Evolutionary conservation across 2,329 filamentous ascomycete genomes (phyloP).

Genomic region (Neoascochyta sp.): DNA sequence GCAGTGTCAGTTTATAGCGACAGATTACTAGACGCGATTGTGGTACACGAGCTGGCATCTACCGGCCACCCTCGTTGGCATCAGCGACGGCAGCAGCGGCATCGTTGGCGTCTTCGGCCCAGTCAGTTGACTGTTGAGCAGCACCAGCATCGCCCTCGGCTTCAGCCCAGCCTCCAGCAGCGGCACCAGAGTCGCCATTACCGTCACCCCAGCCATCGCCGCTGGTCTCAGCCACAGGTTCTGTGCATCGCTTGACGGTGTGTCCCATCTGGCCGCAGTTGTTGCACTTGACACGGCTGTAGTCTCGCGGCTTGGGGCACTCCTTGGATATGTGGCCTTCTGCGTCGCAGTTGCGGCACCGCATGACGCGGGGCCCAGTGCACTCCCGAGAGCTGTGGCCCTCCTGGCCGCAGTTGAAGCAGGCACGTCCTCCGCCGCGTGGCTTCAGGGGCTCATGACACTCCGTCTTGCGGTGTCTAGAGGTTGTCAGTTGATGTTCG

Average conservation of each 20-base stretch:
- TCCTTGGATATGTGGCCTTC: constrained; percentile 57
- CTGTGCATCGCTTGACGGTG: constrained; percentile 40
- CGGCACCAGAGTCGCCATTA: constrained; percentile 14
- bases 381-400: constrained; percentile 30
- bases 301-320: constrained; percentile 54
- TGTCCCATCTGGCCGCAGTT: constrained; percentile 53
- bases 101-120: constrained; percentile 14
- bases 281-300: constrained; percentile 56
- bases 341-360: constrained; percentile 60
- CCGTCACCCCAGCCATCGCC: constrained; percentile 26
- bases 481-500: constrained; percentile 1
- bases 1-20: too few species aligned
- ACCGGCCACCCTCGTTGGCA: too few species aligned
- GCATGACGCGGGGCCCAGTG: constrained; percentile 27
- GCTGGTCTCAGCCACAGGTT: constrained; percentile 26
- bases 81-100: too few species aligned
- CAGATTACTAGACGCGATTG: too few species aligned
- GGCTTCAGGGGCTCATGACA: constrained; percentile 21
- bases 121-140: constrained; percentile 10
- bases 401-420: constrained; percentile 26
- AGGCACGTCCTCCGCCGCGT: constrained; percentile 14
- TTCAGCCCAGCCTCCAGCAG: constrained; percentile 19
- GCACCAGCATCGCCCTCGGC: constrained; percentile 12
- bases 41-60: too few species aligned
- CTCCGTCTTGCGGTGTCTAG: constrained; percentile 20